Percentiles rank a stretch among this genome's conserved stretches.
Evolutionary conservation across 2,329 filamentous ascomycete genomes (phyloP).

Genomic region (Calonectria hawksworthii): DNA sequence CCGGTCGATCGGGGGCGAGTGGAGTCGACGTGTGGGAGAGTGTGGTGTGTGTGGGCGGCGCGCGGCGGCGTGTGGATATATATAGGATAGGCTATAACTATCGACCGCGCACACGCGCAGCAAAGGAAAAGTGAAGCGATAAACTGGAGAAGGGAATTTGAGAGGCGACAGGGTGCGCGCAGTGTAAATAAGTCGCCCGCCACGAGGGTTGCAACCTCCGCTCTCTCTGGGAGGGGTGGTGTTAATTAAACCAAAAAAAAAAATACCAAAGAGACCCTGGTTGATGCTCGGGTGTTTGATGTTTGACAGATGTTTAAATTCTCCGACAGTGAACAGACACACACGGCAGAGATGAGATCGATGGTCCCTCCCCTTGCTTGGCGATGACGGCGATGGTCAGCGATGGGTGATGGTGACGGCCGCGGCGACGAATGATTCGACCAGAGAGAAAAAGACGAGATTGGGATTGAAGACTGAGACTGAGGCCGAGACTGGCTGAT

Average conservation of each 20-base stretch:
- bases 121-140: background rate
- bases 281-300: constrained; percentile 1
- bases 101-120: background rate
- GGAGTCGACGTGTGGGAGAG: background rate
- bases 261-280: background rate
- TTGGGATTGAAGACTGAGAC: background rate
- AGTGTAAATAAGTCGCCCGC: background rate
- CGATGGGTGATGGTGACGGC: background rate
- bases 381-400: background rate
- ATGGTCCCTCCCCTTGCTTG: background rate
- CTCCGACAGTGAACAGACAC: constrained; percentile 5
- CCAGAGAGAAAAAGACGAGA: background rate
- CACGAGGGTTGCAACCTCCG: background rate
- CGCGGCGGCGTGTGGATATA: background rate
- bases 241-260: constrained; percentile 10
- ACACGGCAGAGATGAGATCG: background rate
- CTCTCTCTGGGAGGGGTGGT: background rate
- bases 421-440: background rate
- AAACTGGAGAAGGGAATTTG: background rate
- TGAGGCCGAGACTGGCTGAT: constrained; percentile 3
- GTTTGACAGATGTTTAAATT: constrained; percentile 13
- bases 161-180: background rate
- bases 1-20: constrained; percentile 20
- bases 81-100: background rate
- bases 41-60: background rate